Conservation (phyloP, 139 green algal species). For the Haematococcus sp. region DNA sequence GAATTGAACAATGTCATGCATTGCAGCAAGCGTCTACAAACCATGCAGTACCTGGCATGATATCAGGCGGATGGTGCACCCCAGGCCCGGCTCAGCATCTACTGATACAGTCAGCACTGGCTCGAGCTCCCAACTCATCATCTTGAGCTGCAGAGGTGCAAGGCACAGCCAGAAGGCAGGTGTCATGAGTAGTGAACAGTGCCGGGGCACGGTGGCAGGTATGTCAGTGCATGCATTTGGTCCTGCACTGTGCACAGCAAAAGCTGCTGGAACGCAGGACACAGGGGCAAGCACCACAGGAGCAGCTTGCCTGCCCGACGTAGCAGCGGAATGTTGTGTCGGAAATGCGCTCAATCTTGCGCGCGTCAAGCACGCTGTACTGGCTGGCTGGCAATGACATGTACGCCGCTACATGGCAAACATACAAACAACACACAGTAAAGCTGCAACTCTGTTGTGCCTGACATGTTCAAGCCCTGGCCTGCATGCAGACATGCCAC, state of each 20-base stretch:
- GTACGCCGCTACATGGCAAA: conserved; percentile 59
- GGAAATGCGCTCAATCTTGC: conserved; percentile 74
- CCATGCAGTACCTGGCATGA: conserved; percentile 63
- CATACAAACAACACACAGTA: background rate
- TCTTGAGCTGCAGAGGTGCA: conserved; percentile 33
- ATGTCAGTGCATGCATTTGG: too few relatives aligned
- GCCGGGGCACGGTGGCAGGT: too few relatives aligned
- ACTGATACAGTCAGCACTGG: conserved; percentile 82
- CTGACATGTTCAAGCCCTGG: too few relatives aligned
- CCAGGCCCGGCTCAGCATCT: conserved; percentile 41
- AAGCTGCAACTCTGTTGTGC: too few relatives aligned
- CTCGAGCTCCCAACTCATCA: conserved; percentile 72
- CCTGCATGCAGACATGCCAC: too few relatives aligned
- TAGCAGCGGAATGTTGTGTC: conserved; percentile 79
- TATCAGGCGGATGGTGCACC: conserved; percentile 77
- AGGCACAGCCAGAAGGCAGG: background rate
- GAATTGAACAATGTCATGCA: too few relatives aligned
- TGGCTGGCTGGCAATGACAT: conserved; percentile 85
- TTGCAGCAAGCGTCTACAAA: too few relatives aligned
- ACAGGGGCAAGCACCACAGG: too few relatives aligned
- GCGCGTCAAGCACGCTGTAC: conserved; percentile 84
- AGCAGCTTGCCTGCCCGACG: conserved; percentile 36
- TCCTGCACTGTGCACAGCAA: too few relatives aligned
- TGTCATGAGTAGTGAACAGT: too few relatives aligned
- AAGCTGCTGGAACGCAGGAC: too few relatives aligned